Base-by-base conservation (phyloP, 2,329 filamentous ascomycete genomes). In the Fusarium abutilonis region DNA sequence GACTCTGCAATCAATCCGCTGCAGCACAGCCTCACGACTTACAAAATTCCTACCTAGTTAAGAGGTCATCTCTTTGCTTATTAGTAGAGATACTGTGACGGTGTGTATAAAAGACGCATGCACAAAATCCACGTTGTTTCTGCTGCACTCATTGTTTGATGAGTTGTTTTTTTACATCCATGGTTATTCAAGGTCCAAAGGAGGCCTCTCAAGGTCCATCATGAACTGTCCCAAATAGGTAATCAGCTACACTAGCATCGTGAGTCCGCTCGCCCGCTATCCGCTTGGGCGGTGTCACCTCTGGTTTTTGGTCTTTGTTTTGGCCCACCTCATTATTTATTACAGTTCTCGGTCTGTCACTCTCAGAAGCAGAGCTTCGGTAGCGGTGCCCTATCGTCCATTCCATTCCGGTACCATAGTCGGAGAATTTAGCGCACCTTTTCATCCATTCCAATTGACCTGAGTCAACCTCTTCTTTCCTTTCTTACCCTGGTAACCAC, bases 91-190 rank as follows among this genome's bases (percentile, higher is more conserved):
- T 13, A 29, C 28, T 13, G 23, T 26, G 23, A 26, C 23, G 23
- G 23, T 26, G 23, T 26, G 23, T 26, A 26, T 26, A 26, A 26
- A 26, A 26, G 23, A 8, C 32, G 26, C 52, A 26, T 58, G 26
- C 10, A 9, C n/a, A 29, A 17, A 28, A 23, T 39, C 28, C 46
- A 38, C 26, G 29, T 55, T 5, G 19, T 15, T 14, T 21, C 21
- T 32, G 42, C 26, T 35, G 31, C 40, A 48, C 14, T 40, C 15
- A 13, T 46, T 35, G 13, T 36, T 40, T 31, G 26, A 56, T 64
- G 60, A 64, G 60, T 46, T 64, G 60, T 64, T 64, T 60, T 60
- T 36, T 41, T n/a, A 13, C 31, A 41, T 40, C 56, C n/a, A 29
- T 14, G 15, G 23, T 45, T 32, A 13, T 19, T 52, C 17, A 9